Conservation (phyloP, 768 basidiomycete genomes). For the Strobilomyces confusus region DNA sequence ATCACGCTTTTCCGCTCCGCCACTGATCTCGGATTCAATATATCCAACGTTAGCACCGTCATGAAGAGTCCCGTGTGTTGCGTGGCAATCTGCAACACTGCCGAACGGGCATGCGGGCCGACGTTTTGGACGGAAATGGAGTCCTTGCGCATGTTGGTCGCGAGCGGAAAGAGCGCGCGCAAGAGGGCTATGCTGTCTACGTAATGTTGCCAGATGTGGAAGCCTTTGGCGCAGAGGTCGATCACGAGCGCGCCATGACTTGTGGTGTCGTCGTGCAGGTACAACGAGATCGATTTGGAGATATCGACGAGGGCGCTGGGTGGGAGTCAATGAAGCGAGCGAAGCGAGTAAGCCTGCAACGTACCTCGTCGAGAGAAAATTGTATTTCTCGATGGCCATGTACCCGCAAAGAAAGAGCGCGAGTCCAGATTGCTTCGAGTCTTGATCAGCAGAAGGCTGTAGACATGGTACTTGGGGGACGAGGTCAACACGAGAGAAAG, state of each 20-base stretch:
- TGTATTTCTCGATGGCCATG: slow-evolving; percentile 77
- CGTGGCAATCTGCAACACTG: slow-evolving; percentile 81
- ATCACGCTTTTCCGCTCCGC: slow-evolving; percentile 84
- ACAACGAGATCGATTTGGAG: slow-evolving; percentile 75
- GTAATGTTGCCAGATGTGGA: slow-evolving; percentile 92
- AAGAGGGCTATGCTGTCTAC: slow-evolving; percentile 87
- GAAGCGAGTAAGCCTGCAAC: not conserved
- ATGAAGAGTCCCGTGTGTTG: slow-evolving; percentile 88
- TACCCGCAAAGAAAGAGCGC: slow-evolving; percentile 81
- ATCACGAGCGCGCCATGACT: slow-evolving; percentile 71
- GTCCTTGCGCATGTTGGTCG: slow-evolving; percentile 72
- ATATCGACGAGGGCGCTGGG: slow-evolving; percentile 75
- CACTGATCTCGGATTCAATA: slow-evolving; percentile 68
- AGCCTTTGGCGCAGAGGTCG: slow-evolving; percentile 88
- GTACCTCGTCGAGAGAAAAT: slow-evolving; percentile 70
- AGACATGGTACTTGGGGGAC: slow-evolving; percentile 50
- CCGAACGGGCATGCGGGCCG: slow-evolving; percentile 73
- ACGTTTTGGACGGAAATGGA: slow-evolving; percentile 62
- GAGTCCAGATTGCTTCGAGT: slow-evolving; percentile 55
- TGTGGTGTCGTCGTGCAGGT: slow-evolving; percentile 70
- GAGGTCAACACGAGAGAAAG: slow-evolving; percentile 8
- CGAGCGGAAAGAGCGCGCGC: slow-evolving; percentile 75
- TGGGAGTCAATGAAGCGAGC: not conserved
- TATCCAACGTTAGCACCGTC: slow-evolving; percentile 88
- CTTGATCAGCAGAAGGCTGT: slow-evolving; percentile 57